A percentile compares a stretch with the other conserved stretches of the same genome.
Conservation (phyloP, 2,329 filamentous ascomycete genomes). For the Pseudogymnoascus sp. region DNA sequence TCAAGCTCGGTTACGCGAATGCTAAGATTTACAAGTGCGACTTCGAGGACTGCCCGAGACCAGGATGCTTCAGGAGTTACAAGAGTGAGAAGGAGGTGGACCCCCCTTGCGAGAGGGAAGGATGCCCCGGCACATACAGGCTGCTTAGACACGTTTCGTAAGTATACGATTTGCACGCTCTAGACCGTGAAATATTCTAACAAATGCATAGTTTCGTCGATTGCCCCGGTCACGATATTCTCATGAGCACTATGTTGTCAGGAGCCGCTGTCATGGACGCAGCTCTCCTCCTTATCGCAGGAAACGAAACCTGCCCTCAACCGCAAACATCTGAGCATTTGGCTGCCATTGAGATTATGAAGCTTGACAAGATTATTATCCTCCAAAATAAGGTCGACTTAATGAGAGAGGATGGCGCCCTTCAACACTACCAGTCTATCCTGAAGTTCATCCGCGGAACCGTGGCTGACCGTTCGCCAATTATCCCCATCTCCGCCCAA, state of each 20-base stretch:
- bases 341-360: slow-evolving; percentile 99
- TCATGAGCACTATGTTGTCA: slow-evolving; percentile 99
- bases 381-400: slow-evolving; percentile 99
- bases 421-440: slow-evolving; percentile 93
- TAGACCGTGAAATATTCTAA: slow-evolving; percentile 21
- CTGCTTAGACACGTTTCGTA: slow-evolving; percentile 88
- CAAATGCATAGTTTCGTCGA: slow-evolving; percentile 70
- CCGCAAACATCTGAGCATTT: slow-evolving; percentile 98
- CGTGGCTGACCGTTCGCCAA: slow-evolving; percentile 86
- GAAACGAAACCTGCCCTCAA: slow-evolving; percentile 97
- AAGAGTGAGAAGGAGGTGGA: slow-evolving; percentile 99
- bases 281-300: slow-evolving; percentile 88
- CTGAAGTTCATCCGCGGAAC: slow-evolving; percentile 98
- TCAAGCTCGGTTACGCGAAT: slow-evolving; percentile 99
- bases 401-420: slow-evolving; percentile 91
- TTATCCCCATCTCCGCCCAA: slow-evolving; percentile 95
- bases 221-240: slow-evolving; percentile 99
- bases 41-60: slow-evolving; percentile 81
- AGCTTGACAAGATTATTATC: slow-evolving; percentile 98
- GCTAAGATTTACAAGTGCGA: slow-evolving; percentile 99
- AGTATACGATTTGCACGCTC: slow-evolving; percentile 34
- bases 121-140: slow-evolving; percentile 80
- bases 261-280: slow-evolving; percentile 99
- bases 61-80: slow-evolving; percentile 92
- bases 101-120: slow-evolving; percentile 88